Conservation (phyloP, 164 flowering plant species). For the Stephania yunnanensis region DNA sequence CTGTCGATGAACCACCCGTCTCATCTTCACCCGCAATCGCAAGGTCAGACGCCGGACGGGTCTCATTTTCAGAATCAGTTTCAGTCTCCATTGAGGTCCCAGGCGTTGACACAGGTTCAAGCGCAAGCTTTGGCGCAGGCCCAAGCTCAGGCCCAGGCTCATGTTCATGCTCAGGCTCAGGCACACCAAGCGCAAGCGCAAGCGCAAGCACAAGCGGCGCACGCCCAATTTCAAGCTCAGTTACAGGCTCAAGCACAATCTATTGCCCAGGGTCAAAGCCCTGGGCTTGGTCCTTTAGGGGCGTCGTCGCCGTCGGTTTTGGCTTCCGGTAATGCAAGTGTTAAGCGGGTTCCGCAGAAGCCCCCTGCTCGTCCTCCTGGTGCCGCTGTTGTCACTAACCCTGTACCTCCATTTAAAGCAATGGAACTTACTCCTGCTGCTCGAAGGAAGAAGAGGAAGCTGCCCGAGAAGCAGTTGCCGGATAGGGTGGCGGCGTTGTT, state of each 20-base stretch:
- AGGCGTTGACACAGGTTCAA: constrained; percentile 27
- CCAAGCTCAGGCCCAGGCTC: constrained; percentile 24
- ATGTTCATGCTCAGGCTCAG: constrained; percentile 20
- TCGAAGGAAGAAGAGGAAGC: constrained; percentile 60
- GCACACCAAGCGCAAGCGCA: constrained; percentile 20
- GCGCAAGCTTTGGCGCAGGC: constrained; percentile 20
- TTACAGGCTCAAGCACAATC: constrained; percentile 30
- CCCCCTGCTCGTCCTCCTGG: constrained; percentile 70
- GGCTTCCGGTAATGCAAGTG: constrained; percentile 38
- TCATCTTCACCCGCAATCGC: constrained; percentile 36
- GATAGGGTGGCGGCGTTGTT: constrained; percentile 66
- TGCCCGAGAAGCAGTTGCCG: constrained; percentile 59
- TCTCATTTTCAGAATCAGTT: constrained; percentile 41
- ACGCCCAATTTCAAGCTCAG: constrained; percentile 27
- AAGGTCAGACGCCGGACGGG: constrained; percentile 30
- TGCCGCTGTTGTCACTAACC: constrained; percentile 25
- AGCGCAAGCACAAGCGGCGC: constrained; percentile 21
- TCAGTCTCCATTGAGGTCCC: constrained; percentile 35
- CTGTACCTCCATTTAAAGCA: constrained; percentile 48
- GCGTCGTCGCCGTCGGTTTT: constrained; percentile 42
- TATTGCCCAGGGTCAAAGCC: constrained; percentile 25
- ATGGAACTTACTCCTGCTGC: constrained; percentile 86
- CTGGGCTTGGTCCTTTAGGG: constrained; percentile 28
- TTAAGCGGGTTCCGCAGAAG: constrained; percentile 53
- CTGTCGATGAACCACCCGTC: constrained; percentile 30